Conservation (phyloP, 371 early-diverging fungal genomes). For the Zychaea mexicana region DNA sequence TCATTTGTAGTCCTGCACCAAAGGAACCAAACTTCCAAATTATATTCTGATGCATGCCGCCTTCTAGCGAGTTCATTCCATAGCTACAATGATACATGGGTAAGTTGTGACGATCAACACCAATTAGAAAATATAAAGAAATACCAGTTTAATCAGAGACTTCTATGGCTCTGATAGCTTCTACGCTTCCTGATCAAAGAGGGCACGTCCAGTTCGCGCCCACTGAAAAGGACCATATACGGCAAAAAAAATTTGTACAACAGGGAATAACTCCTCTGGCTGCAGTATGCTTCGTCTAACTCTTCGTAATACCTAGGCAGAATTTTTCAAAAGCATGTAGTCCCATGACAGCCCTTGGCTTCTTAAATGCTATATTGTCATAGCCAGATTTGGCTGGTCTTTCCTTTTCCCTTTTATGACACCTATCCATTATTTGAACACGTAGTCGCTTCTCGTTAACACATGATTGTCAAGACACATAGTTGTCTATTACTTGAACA, state of each 20-base stretch:
- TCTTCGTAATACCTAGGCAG: background rate
- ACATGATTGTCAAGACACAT: no score
- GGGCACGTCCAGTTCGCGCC: background rate
- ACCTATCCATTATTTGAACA: no score
- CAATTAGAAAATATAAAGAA: background rate
- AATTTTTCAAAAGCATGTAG: background rate
- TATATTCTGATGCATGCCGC: background rate
- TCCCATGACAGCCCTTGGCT: background rate
- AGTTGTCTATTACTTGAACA: no score
- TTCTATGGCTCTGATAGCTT: background rate
- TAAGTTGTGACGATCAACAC: background rate
- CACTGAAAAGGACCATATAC: background rate
- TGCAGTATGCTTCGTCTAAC: background rate
- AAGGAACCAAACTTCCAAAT: background rate
- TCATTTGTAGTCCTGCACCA: background rate
- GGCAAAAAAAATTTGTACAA: background rate
- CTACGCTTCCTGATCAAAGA: background rate
- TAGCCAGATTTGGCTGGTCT: no score
- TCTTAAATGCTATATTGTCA: no score
- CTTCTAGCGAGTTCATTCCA: background rate
- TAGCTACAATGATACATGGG: background rate
- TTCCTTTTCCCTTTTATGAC: no score
- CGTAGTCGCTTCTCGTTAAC: no score
- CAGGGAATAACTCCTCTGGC: background rate
- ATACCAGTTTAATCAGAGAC: background rate